Evolutionary conservation across 2,329 filamentous ascomycete genomes (phyloP), one percentile per base, ranked within the genome.

Genomic region (Cadophora malorum): DNA sequence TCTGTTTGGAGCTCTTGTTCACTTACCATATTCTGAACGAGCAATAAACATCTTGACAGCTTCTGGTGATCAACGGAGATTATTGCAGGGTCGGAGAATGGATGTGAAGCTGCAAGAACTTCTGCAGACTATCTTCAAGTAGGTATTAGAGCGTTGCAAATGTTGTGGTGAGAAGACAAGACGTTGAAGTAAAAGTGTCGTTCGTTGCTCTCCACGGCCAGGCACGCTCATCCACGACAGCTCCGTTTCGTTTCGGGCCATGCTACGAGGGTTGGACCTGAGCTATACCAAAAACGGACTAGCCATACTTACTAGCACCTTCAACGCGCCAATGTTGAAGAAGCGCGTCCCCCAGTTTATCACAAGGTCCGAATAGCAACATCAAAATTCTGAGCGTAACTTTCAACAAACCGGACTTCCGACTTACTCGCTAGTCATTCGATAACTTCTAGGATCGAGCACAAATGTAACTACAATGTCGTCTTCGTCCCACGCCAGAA

Each of bases 1-100:
- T 73, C 69, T 47, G 61, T 64, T 64, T 63, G 23, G 60, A 72
- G 66, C 70, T 71, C 55, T 65, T 14, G 47, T 53, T 49, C 28
- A 76, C 91, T 85, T 87, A 96, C 95, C 96, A 86, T 99, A 99
- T 95, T 99, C 96, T 80, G 95, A 98, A 85, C 96, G 93, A 88
- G 96, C 94, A 88, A 99, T 98, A 89, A 99, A 99, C 96, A 97
- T 97, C 78, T 84, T 93, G 67, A 25, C 68, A 38, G 55, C 25
- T 41, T 67, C 53, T 38, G 23, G 21, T 33, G 21, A 31, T 62
- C 63, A 53, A 64, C 53, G 21, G 50, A 9, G 49, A 21, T 28
- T 55, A 49, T 67, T 69, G 64, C 60, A 52, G 58, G 66, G 59
- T 14, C 23, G 8, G 14, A 50, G 25, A 38, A 21, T 63, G 10